These are phyloP conservation scores for Fusarium musae DNA, from an alignment of 2,329 filamentous ascomycete genomes.

Conservation along the genomic window DNA sequence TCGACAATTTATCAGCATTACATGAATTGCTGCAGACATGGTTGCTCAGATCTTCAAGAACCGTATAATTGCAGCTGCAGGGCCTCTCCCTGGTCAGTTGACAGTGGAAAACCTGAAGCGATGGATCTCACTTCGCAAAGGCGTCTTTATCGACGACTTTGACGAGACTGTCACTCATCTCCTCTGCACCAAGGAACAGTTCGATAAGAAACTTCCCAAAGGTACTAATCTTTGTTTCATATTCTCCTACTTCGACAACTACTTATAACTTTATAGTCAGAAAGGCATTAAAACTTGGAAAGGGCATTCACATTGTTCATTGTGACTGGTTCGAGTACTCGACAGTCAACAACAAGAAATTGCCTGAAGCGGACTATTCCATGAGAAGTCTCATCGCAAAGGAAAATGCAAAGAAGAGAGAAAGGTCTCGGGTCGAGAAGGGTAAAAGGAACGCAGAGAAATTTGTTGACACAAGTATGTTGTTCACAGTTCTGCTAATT, in stretches of 20 bases:
- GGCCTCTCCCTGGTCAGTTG: slow-evolving; percentile 63
- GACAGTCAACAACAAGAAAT: slow-evolving; percentile 46
- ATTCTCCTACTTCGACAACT: neutral
- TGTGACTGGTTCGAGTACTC: slow-evolving; percentile 66
- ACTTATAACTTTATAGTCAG: slow-evolving; percentile 47
- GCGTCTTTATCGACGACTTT: slow-evolving; percentile 64
- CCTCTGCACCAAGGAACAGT: slow-evolving; percentile 72
- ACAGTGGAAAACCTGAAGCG: slow-evolving; percentile 66
- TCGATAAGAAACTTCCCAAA: slow-evolving; percentile 56
- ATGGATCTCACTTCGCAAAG: slow-evolving; percentile 75
- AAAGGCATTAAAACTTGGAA: slow-evolving; percentile 50
- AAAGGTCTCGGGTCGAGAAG: slow-evolving; percentile 50
- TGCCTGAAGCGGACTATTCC: slow-evolving; percentile 54
- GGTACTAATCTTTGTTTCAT: slow-evolving; percentile 42
- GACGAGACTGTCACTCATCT: slow-evolving; percentile 75
- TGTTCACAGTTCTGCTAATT: neutral
- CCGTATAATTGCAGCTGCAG: slow-evolving; percentile 66
- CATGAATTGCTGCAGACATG: slow-evolving; percentile 35
- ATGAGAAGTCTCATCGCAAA: slow-evolving; percentile 51
- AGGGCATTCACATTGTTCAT: slow-evolving; percentile 55
- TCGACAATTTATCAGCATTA: neutral
- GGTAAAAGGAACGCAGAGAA: slow-evolving; percentile 55
- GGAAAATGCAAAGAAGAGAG: slow-evolving; percentile 47
- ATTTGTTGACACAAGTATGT: slow-evolving; percentile 61
- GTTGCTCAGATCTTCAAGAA: slow-evolving; percentile 60